These are phyloP conservation scores for Euptelea pleiosperma DNA, from an alignment of 164 flowering plant genomes.

Conservation along the genomic window DNA sequence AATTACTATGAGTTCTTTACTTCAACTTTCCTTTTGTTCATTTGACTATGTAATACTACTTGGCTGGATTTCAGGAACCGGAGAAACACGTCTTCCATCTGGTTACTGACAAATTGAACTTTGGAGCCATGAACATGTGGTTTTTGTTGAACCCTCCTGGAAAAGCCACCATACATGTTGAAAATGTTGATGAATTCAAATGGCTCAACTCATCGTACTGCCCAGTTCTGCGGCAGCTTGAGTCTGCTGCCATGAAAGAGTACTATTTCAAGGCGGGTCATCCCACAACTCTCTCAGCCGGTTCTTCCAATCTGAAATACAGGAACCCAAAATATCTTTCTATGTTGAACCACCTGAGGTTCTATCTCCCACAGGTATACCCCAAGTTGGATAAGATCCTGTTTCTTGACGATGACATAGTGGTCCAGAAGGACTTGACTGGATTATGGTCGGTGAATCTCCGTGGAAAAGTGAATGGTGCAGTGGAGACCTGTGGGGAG, in stretches of 20 bases:
- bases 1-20: not conserved
- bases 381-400: conserved; percentile 94
- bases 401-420: conserved; percentile 98
- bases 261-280: conserved; percentile 94
- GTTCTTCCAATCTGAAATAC: conserved; percentile 92
- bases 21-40: not conserved
- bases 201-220: conserved; percentile 98
- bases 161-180: conserved; percentile 93
- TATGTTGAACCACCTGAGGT: conserved; percentile 94
- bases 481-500: conserved; percentile 97
- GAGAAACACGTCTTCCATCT: conserved; percentile 97
- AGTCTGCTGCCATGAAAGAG: conserved; percentile 93
- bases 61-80: conserved; percentile 68
- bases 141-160: conserved; percentile 95
- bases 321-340: conserved; percentile 97
- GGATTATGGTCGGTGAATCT: conserved; percentile 89
- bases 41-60: conserved; percentile 6
- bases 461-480: conserved; percentile 95
- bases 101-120: conserved; percentile 91
- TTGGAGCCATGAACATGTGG: conserved; percentile 99
- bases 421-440: conserved; percentile 94
- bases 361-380: conserved; percentile 95
- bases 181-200: conserved; percentile 97
- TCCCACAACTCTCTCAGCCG: conserved; percentile 76
- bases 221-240: conserved; percentile 88